Base-by-base conservation (phyloP, 805 yeast genomes). In the Zygotorulaspora florentina region DNA sequence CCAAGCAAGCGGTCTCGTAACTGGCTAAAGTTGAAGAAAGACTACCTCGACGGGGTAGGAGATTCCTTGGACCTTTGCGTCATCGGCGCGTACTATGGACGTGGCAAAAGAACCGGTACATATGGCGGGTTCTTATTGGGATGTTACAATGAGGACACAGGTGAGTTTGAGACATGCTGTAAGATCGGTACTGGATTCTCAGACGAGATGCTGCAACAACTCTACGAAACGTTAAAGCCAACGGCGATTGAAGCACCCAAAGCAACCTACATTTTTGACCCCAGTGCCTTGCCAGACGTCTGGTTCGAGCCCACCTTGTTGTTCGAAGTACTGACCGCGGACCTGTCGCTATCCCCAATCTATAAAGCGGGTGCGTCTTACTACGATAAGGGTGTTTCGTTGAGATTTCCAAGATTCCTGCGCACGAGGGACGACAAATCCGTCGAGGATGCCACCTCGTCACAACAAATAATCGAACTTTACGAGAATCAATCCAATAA, bases 101-200 rank as follows among this genome's bases (percentile, higher is more conserved):
- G 81, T 47, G 99, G 99, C 36, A 93, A 91, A 66, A 78, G 99
- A 61, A 90, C 98, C 0, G 96, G 96, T 9, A 77, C 85, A 50
- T 93, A 91, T 64, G 99, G 99, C 42, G 99, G 98, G 2, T 93
- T 90, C 59, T 66, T 93, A 33, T 71, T 93, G 41, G 98, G 96
- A 0, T 84, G 95, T 26, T 91, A 88, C 61, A 93, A 93, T 59
- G 81, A 81, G 45, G 96, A 91, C 47, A 78, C 88, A 0, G 98
- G 95, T 17, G 97, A 90, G 58, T 88, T 78, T 62, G 98, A 93
- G 65, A 86, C 97, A 0, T 84, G 95, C 35, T 93, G 99, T 70
- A 93, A 93, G 64, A 90, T 95, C 45, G 99, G 99, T 39, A 93
- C 99, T 0, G 99, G 99, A 0, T 93, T 93, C 61, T 79, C 89